Conservation (phyloP, 139 green algal genomes). For the Monoraphidium neglectum region DNA sequence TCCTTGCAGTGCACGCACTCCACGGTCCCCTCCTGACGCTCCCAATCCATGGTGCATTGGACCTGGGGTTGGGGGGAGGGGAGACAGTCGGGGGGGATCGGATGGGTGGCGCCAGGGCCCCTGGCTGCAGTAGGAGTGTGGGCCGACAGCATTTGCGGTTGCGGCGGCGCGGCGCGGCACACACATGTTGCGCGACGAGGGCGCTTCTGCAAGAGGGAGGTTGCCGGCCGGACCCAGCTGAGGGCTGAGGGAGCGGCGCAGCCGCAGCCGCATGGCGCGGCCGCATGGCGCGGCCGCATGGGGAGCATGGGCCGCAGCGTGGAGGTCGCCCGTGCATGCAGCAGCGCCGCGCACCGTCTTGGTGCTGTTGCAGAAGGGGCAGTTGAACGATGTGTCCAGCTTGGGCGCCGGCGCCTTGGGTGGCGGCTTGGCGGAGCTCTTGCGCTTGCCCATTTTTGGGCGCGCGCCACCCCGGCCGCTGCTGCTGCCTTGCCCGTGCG, state of each 20-base stretch:
- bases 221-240: background rate
- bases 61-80: background rate
- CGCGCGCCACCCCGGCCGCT: too few relatives aligned
- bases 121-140: background rate
- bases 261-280: background rate
- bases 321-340: slow-evolving; percentile 12
- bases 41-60: background rate
- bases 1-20: slow-evolving; percentile 21
- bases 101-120: background rate
- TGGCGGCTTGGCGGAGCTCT: slow-evolving; percentile 45
- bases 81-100: background rate
- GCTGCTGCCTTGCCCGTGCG: too few relatives aligned
- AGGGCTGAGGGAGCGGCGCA: background rate
- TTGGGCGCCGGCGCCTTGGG: slow-evolving; percentile 51
- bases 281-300: background rate
- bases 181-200: slow-evolving; percentile 34
- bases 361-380: slow-evolving; percentile 63
- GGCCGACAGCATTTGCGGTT: background rate
- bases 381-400: slow-evolving; percentile 57
- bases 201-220: too few relatives aligned
- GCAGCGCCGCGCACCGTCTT: slow-evolving; percentile 47
- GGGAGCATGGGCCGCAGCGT: background rate
- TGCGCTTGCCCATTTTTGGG: slow-evolving; percentile 65
- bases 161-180: background rate
- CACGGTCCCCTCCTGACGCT: background rate